Percentiles rank a stretch among this genome's conserved stretches.
These are phyloP conservation scores for Scutellaria barbata DNA, from an alignment of 257 asterid genomes.

Conservation along the genomic window DNA sequence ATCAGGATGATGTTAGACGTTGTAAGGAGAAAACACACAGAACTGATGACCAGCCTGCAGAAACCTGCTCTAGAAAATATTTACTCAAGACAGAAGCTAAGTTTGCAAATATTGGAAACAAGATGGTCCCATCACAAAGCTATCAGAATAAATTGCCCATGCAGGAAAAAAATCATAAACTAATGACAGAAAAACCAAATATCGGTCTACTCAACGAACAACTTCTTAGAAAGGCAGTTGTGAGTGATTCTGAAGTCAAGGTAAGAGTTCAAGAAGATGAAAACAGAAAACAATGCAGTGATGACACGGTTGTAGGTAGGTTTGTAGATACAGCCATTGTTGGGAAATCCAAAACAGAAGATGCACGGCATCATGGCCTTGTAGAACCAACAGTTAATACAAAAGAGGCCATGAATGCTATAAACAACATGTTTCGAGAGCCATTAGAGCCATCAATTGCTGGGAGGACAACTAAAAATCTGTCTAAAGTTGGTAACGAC, in stretches of 20 bases:
- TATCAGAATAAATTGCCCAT: slow-evolving; percentile 35
- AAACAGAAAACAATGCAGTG: slow-evolving; percentile 37
- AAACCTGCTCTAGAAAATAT: background rate
- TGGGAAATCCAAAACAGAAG: slow-evolving; percentile 75
- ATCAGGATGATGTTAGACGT: slow-evolving; percentile 34
- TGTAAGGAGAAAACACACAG: slow-evolving; percentile 38
- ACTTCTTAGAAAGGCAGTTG: slow-evolving; percentile 28
- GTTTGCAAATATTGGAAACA: slow-evolving; percentile 35
- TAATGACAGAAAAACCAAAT: slow-evolving; percentile 28
- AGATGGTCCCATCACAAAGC: slow-evolving; percentile 38
- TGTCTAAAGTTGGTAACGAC: slow-evolving; percentile 38
- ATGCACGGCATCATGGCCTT: slow-evolving; percentile 89
- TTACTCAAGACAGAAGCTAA: slow-evolving; percentile 31
- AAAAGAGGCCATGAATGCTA: slow-evolving; percentile 83
- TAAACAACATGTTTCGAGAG: slow-evolving; percentile 79
- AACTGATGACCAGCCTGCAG: slow-evolving; percentile 24
- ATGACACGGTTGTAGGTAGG: slow-evolving; percentile 63
- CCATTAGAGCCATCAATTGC: slow-evolving; percentile 72
- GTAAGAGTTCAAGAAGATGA: slow-evolving; percentile 40
- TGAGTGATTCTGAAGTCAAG: slow-evolving; percentile 31
- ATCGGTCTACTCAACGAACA: slow-evolving; percentile 36
- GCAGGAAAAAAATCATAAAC: slow-evolving; percentile 30
- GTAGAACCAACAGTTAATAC: slow-evolving; percentile 91
- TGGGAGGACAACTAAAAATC: slow-evolving; percentile 49
- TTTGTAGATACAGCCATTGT: slow-evolving; percentile 73